phyloP scores from a whole-genome alignment of 768 basidiomycete genomes.

The Tulasnella sp. region DNA sequence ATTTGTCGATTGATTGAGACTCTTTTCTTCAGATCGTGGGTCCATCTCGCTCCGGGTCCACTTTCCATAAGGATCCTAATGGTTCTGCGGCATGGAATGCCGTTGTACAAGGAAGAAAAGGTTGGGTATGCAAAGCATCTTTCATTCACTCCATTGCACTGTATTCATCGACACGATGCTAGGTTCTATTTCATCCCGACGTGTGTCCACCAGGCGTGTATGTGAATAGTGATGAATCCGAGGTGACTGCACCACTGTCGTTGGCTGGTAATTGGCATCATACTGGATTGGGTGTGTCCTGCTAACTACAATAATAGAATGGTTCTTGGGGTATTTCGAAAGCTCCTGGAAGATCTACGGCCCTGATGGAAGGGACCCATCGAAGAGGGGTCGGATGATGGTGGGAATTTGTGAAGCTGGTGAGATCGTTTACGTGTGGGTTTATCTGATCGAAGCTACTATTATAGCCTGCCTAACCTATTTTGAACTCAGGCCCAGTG shows the following conservation, averaged over 20 bases:
- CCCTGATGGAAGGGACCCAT: slow-evolving; percentile 18
- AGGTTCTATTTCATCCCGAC: slow-evolving; percentile 23
- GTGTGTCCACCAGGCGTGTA: slow-evolving; percentile 22
- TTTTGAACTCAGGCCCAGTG: slow-evolving; percentile 17
- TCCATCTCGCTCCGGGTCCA: slow-evolving; percentile 22
- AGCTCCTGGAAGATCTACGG: slow-evolving; percentile 19
- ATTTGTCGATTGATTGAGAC: background rate
- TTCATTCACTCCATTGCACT: no score
- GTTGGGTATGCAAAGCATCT: no score
- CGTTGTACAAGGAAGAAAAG: slow-evolving; percentile 7
- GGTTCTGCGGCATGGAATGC: slow-evolving; percentile 13
- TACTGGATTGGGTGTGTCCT: background rate
- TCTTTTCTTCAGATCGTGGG: slow-evolving; percentile 22
- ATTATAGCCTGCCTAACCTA: background rate
- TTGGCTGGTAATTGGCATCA: slow-evolving; percentile 12
- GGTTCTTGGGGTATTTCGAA: slow-evolving; percentile 21
- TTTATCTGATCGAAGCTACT: background rate
- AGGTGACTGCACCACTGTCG: slow-evolving; percentile 18
- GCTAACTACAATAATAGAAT: slow-evolving; percentile 15
- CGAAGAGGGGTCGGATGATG: slow-evolving; percentile 20
- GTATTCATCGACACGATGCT: no score
- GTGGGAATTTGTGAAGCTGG: slow-evolving; percentile 22
- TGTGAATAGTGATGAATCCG: slow-evolving; percentile 19
- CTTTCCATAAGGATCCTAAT: slow-evolving; percentile 21
- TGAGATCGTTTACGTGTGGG: slow-evolving; percentile 22